Base-by-base conservation (phyloP, 768 basidiomycete species). In the Pisolithus microcarpus region DNA sequence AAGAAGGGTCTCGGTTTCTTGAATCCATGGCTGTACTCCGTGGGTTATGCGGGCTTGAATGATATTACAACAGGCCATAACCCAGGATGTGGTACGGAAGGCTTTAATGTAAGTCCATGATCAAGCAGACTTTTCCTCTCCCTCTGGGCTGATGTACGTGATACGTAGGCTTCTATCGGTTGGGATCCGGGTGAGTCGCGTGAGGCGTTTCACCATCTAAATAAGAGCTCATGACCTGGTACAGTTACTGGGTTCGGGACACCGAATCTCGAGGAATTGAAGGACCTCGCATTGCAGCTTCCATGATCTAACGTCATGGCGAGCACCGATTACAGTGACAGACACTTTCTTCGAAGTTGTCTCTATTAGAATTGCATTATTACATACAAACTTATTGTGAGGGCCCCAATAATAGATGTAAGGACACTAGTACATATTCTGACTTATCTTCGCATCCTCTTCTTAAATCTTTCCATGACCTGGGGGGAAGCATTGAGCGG, bases 401-500 rank as follows among this genome's bases (percentile, higher is more conserved):
- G 34, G 3, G 13, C 11, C 11, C 34, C 34, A 34, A 15, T 34
- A 34, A 34, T 34, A 40, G 10, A 18, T 21, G 4, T 40, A 19
- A 40, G 39, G 7, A 18, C 26, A 26, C 39, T 40, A 6, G 21
- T 19, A 40, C 39, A 40, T 21, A 18, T 21, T 40, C 15, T 5
- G 43, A 31, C 7, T 70, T 70, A 89, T 64, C 85, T 87, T 38
- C 86, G 80, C 88, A 92, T 91, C 52, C 93, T 75, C 71, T 98
- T 96, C 77, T 95, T 97, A 77, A 97, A 98, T 30, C 95, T 82
- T 68, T 95, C 92, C 89, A 93, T 89, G 49, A 90, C 89, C 87
- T 91, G 56, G 10, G n/a, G 30, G n/a, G 8, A 26, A 5, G 38
- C 38, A 34, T 30, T 46, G 16, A 19, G 15, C 52, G 9, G 50